Evolutionary conservation across 2,329 filamentous ascomycete genomes (phyloP).

Genomic region (Metarhizium robertsii): DNA sequence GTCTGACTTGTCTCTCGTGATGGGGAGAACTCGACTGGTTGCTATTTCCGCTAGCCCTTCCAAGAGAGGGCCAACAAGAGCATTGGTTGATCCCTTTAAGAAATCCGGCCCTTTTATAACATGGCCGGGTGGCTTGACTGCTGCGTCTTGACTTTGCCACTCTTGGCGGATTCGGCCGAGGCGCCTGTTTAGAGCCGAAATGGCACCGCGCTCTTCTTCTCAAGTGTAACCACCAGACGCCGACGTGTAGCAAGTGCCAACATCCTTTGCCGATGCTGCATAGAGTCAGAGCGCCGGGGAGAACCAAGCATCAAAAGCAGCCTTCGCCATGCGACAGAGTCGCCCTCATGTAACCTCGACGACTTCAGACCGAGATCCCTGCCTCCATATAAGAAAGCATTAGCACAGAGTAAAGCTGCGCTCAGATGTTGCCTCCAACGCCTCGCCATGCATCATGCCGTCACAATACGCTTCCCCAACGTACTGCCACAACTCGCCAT

Average conservation of each 20-base stretch:
- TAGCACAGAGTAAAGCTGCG: background rate
- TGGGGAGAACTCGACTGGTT: too few relatives aligned
- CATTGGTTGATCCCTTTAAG: too few relatives aligned
- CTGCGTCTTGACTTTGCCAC: background rate
- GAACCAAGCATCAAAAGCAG: background rate
- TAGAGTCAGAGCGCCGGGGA: background rate
- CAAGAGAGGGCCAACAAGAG: too few relatives aligned
- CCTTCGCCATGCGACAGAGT: background rate
- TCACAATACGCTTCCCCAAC: conserved; percentile 24
- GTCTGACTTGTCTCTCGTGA: too few relatives aligned
- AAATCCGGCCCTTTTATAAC: too few relatives aligned
- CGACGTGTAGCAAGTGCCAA: too few relatives aligned
- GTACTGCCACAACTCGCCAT: conserved; percentile 12
- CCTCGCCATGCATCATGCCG: conserved; percentile 24
- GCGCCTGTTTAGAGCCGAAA: too few relatives aligned
- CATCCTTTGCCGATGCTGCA: background rate
- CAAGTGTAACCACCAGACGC: too few relatives aligned
- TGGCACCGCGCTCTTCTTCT: too few relatives aligned
- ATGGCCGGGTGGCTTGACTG: too few relatives aligned
- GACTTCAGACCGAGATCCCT: background rate
- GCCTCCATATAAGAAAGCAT: background rate
- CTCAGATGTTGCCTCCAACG: conserved; percentile 6
- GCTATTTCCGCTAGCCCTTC: too few relatives aligned
- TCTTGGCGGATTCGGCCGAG: too few relatives aligned
- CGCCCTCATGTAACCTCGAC: background rate